These are phyloP conservation scores for Elsinoe necatrix DNA, from an alignment of 2,329 filamentous ascomycete species.

Conservation along the genomic window DNA sequence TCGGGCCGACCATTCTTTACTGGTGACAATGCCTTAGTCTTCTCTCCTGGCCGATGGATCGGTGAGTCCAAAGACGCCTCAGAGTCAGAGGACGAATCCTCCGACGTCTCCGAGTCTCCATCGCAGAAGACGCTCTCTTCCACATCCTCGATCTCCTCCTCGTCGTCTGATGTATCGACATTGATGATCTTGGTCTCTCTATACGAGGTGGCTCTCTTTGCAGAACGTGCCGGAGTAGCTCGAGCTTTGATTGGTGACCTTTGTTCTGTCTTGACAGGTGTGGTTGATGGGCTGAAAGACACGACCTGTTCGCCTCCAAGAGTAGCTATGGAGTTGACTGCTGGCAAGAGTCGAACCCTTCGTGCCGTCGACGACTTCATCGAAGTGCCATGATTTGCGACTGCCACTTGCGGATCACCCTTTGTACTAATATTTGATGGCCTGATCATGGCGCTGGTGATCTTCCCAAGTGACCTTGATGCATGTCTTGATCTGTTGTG, in stretches of 20 bases:
- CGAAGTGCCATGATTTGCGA: neutral
- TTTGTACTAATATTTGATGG: neutral
- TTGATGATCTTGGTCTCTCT: neutral
- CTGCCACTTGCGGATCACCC: neutral
- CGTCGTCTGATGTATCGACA: conserved; percentile 14
- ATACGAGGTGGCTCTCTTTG: neutral
- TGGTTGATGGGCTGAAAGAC: neutral
- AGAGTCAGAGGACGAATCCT: neutral
- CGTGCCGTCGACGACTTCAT: neutral
- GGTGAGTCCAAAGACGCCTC: conserved; percentile 9
- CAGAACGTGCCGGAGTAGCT: conserved; percentile 14
- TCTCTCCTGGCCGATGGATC: conserved; percentile 1
- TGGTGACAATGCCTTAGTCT: neutral
- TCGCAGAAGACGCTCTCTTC: conserved; percentile 31
- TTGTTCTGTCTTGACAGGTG: neutral
- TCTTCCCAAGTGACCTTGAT: neutral
- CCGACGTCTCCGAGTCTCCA: conserved; percentile 5
- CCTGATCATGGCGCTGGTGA: neutral
- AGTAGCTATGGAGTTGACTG: conserved; percentile 12
- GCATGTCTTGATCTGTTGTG: neutral
- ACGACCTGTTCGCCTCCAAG: neutral
- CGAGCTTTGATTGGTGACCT: neutral
- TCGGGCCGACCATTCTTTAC: neutral
- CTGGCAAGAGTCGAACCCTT: conserved; percentile 6
- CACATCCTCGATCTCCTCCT: conserved; percentile 23